Conservation (phyloP, 805 yeast species). For the Kuraishia hungarica region DNA sequence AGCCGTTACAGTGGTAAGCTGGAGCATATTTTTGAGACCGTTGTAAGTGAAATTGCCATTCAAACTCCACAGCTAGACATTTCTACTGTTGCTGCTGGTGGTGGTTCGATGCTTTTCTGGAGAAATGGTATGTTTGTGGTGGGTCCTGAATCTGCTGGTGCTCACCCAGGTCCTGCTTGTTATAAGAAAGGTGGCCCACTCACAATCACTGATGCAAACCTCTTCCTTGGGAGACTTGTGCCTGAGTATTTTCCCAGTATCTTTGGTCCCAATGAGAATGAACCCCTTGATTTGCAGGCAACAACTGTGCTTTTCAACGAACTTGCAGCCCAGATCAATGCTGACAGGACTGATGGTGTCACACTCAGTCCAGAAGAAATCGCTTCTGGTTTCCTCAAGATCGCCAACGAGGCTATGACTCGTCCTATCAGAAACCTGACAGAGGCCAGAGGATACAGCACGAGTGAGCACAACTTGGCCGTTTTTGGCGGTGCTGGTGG, state of each 20-base stretch:
- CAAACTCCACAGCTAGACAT: constrained; percentile 82
- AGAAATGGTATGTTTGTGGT: constrained; percentile 68
- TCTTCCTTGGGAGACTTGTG: constrained; percentile 60
- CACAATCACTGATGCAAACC: constrained; percentile 80
- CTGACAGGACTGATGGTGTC: constrained; percentile 21
- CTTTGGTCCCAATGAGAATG: constrained; percentile 74
- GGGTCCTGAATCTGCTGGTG: constrained; percentile 83
- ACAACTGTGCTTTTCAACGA: constrained; percentile 41
- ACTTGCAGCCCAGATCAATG: constrained; percentile 50
- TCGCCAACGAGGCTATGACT: constrained; percentile 88
- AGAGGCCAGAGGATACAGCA: constrained; percentile 72
- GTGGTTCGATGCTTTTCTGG: constrained; percentile 63
- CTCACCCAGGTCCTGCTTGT: constrained; percentile 88
- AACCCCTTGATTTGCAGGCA: constrained; percentile 51
- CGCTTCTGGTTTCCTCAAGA: constrained; percentile 73
- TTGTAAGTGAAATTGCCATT: constrained; percentile 75
- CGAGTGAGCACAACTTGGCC: constrained; percentile 61
- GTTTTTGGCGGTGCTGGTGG: constrained; percentile 95
- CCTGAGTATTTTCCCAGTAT: constrained; percentile 75
- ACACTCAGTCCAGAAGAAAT: constrained; percentile 52
- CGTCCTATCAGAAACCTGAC: constrained; percentile 80
- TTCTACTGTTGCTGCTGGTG: constrained; percentile 81
- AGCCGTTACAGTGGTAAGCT: constrained; percentile 64
- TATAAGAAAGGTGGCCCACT: constrained; percentile 79
- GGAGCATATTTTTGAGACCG: constrained; percentile 76